Percentiles rank a stretch among this genome's conserved stretches.
phyloP scores from a whole-genome alignment of 2,329 filamentous ascomycete species.

The Epichloe glyceriae region DNA sequence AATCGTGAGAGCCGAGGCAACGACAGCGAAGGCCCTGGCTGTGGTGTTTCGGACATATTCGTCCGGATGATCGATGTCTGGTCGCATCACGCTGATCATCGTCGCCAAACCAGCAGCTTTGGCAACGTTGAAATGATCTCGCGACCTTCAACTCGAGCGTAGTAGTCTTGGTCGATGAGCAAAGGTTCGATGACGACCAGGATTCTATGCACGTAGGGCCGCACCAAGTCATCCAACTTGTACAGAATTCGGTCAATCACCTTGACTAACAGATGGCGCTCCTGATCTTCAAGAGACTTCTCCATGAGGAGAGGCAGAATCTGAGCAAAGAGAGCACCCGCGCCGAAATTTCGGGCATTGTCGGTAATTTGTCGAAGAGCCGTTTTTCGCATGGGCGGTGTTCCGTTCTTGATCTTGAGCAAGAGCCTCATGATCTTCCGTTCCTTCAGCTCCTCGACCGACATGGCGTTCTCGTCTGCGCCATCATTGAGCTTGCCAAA shows the following conservation, averaged over 20 bases:
- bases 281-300: constrained; percentile 93
- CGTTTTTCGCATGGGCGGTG: constrained; percentile 96
- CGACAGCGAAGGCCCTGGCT: constrained; percentile 89
- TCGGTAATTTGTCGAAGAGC: constrained; percentile 93
- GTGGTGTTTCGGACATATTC: constrained; percentile 98
- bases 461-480: constrained; percentile 80
- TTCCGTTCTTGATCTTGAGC: constrained; percentile 98
- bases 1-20: constrained; percentile 90
- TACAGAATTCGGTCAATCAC: constrained; percentile 97
- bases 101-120: constrained; percentile 94
- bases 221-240: constrained; percentile 92
- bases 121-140: constrained; percentile 95
- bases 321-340: constrained; percentile 89
- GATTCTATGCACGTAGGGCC: constrained; percentile 96
- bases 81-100: constrained; percentile 99
- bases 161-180: constrained; percentile 98
- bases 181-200: constrained; percentile 97
- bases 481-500: constrained; percentile 96
- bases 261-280: constrained; percentile 95
- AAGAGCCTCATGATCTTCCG: constrained; percentile 96
- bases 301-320: constrained; percentile 96
- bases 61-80: constrained; percentile 95
- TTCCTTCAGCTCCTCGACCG: constrained; percentile 92
- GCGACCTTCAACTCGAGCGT: constrained; percentile 91
- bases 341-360: constrained; percentile 91